These are phyloP conservation scores for Gnomoniopsis smithogilvyi DNA, from an alignment of 2,329 filamentous ascomycete species.

Conservation along the genomic window DNA sequence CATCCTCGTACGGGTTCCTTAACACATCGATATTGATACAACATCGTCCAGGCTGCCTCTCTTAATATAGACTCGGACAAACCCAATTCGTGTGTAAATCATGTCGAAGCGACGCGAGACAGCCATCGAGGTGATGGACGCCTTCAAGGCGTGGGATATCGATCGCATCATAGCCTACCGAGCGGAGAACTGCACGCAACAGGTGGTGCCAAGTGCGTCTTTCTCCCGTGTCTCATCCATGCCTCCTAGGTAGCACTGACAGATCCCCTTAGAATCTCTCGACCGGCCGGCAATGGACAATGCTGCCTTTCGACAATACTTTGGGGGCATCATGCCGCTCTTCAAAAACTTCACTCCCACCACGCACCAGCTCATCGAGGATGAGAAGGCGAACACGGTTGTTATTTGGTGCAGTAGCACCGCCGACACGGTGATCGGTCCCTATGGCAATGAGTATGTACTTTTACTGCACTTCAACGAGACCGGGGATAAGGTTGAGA, in stretches of 20 bases:
- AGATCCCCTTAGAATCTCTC: not conserved
- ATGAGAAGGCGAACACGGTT: conserved; percentile 22
- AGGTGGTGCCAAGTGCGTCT: conserved; percentile 5
- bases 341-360: conserved; percentile 7
- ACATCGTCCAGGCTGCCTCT: too few species aligned
- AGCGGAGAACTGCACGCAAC: conserved; percentile 2
- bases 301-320: not conserved
- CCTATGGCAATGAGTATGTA: conserved; percentile 23
- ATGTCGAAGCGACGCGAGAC: not conserved
- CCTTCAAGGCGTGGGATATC: conserved; percentile 4
- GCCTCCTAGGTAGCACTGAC: not conserved
- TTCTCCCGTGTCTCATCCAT: too few species aligned
- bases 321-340: not conserved
- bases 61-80: too few species aligned
- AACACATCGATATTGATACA: too few species aligned
- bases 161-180: conserved; percentile 9
- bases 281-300: conserved; percentile 1
- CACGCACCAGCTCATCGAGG: conserved; percentile 13
- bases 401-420: conserved; percentile 18
- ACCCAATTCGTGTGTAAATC: not conserved
- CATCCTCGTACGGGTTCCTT: too few species aligned
- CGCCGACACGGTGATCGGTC: conserved; percentile 19
- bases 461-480: conserved; percentile 22
- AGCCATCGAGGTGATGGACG: conserved; percentile 9
- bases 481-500: conserved; percentile 17